Evolutionary conservation across 768 basidiomycete genomes (phyloP).

Genomic region (Dentipellis sp.): DNA sequence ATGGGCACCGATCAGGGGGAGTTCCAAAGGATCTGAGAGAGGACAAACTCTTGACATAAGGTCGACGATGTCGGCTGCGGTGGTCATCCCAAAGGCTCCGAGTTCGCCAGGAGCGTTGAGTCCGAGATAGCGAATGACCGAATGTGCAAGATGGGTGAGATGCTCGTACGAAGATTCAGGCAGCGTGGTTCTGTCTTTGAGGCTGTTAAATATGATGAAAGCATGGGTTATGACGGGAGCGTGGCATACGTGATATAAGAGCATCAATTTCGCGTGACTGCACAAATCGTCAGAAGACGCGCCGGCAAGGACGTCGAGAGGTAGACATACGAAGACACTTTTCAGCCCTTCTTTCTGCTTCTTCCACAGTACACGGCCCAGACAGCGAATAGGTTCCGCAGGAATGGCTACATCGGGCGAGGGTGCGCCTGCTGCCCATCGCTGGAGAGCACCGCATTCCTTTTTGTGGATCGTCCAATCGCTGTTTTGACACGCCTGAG

Average conservation of each 20-base stretch:
- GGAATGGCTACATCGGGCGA: conserved; percentile 43
- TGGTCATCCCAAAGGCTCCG: conserved; percentile 44
- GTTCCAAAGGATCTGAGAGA: neutral
- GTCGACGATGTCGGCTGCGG: conserved; percentile 55
- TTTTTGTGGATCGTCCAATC: conserved; percentile 72
- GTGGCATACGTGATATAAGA: conserved; percentile 73
- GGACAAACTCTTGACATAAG: conserved; percentile 59
- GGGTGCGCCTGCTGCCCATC: conserved; percentile 44
- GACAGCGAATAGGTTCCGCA: conserved; percentile 69
- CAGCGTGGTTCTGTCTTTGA: conserved; percentile 48
- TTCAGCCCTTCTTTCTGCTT: conserved; percentile 44
- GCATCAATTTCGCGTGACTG: conserved; percentile 56
- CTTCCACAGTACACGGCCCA: conserved; percentile 68
- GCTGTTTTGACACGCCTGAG: conserved; percentile 55
- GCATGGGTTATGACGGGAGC: neutral
- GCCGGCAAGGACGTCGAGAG: neutral
- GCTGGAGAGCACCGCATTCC: conserved; percentile 67
- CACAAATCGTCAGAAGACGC: neutral
- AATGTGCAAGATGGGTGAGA: conserved; percentile 64
- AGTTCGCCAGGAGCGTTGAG: conserved; percentile 52
- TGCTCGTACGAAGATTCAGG: conserved; percentile 40
- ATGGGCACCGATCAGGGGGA: conserved; percentile 1
- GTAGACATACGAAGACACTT: conserved; percentile 46
- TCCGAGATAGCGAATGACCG: conserved; percentile 62
- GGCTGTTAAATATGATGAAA: neutral